Conservation (phyloP, 2,329 filamentous ascomycete species). For the Neonectria hederae region DNA sequence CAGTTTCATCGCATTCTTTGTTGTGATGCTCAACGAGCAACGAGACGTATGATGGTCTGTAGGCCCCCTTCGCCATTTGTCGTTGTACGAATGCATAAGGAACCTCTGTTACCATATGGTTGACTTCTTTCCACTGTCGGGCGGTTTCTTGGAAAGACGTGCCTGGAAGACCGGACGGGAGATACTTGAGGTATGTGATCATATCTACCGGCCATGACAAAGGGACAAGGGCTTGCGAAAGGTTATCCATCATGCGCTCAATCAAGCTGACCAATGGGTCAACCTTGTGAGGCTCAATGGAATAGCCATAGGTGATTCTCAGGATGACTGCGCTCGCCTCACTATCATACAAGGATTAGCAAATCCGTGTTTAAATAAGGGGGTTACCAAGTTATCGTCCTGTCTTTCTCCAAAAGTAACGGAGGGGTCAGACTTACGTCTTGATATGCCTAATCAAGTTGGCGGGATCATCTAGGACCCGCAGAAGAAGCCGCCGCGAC, state of each 20-base stretch:
- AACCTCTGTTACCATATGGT: conserved; percentile 28
- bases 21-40: conserved; percentile 34
- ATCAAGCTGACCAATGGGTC: conserved; percentile 46
- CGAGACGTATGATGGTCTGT: conserved; percentile 42
- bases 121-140: conserved; percentile 36
- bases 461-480: conserved; percentile 34
- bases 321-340: conserved; percentile 42
- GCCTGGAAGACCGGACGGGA: conserved; percentile 46
- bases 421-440: conserved; percentile 32
- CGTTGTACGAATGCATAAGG: conserved; percentile 45
- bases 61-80: conserved; percentile 36
- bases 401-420: neutral
- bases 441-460: conserved; percentile 39
- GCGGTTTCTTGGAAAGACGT: conserved; percentile 44
- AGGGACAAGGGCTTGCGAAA: conserved; percentile 43
- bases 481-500: conserved; percentile 37
- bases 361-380: neutral
- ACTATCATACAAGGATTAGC: conserved; percentile 27
- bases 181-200: conserved; percentile 42
- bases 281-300: conserved; percentile 39
- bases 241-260: conserved; percentile 43
- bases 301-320: conserved; percentile 46
- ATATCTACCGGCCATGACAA: conserved; percentile 47
- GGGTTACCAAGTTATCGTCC: neutral
- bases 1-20: neutral